Base-by-base conservation (phyloP, 169 alveolate species). In the Perkinsus olseni region DNA sequence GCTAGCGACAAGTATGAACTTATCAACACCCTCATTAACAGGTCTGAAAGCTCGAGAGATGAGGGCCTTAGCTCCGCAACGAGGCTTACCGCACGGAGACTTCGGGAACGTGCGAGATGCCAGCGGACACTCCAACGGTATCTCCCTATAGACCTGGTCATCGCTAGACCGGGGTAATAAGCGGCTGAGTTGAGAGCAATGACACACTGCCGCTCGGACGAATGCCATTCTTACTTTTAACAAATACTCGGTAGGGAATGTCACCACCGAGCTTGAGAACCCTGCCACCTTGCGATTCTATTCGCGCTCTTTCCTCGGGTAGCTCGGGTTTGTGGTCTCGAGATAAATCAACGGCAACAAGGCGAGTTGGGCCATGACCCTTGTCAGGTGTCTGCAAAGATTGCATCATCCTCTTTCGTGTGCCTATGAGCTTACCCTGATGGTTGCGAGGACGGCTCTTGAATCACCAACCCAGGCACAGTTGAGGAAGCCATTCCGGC, bases 101-200 rank as follows among this genome's bases (percentile, higher is more conserved):
- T 74, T 97, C 97, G 11, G 99, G 99, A 10, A 96, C 97, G 36
- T 97, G 96, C 34, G 96, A 96, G 90, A 98, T 98, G 1, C 99
- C 99, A 13, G 97, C 97, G 38, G 96, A 94, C 50, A 97, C 95
- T 0, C 98, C 98, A n/a, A 97, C 94, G 62, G 96, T 94, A 93
- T 98, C 99, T 0, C 99, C n/a, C 99, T 36, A 98, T 94, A 74
- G 98, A 97, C 91, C 99, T 95, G 39, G 98, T 96, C 99, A 98
- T 97, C 13, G 99, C 98, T 92, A 98, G 95, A 8, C 99, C 99
- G 36, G 98, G 98, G 91, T 94, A 96, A 92, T 92, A 94, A 92
- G 93, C 96, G 74, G 91, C 74, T 62, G 34, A 40, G 1, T 0
- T 28, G 31, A 38, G 50, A 20, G 92, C 74, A 39, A 0, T 38